Percentiles rank a stretch among this genome's conserved stretches.
phyloP scores from a whole-genome alignment of 371 early-diverging fungal species.

The Dichotomocladium elegans region DNA sequence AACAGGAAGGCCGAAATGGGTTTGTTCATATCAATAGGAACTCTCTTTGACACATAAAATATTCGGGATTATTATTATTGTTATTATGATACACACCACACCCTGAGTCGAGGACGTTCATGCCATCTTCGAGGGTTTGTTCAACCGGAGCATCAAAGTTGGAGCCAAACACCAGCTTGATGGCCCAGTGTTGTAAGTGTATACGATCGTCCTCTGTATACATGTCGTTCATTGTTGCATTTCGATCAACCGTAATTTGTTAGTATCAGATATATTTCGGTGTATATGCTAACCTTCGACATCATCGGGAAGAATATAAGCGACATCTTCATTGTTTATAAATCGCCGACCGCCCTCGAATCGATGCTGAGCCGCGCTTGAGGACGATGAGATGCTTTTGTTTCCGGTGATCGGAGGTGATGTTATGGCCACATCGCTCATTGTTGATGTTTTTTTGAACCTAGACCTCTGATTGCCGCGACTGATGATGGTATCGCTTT shows the following conservation, averaged over 20 bases:
- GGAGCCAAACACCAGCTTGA: not conserved
- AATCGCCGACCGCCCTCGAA: conserved; percentile 50
- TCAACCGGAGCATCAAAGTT: conserved; percentile 6
- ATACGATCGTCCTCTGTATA: conserved; percentile 1
- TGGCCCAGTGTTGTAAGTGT: not conserved
- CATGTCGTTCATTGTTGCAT: not conserved
- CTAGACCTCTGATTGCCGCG: no score
- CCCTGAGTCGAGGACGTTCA: conserved; percentile 7
- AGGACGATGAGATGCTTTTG: no score
- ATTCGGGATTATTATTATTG: not conserved
- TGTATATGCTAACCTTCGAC: conserved; percentile 22
- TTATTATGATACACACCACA: no score
- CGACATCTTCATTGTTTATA: conserved; percentile 34
- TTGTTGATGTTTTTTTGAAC: no score
- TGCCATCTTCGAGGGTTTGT: conserved; percentile 7
- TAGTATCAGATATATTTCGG: not conserved
- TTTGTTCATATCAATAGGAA: not conserved
- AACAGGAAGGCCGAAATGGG: no score
- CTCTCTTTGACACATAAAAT: not conserved
- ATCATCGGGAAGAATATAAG: conserved; percentile 53
- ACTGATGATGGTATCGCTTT: no score
- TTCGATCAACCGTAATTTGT: no score
- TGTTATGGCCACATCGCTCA: conserved; percentile 25
- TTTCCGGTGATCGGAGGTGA: no score
- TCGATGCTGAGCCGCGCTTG: no score